Percentiles rank a stretch among this genome's conserved stretches.
Evolutionary conservation across 1,139 yeast species (phyloP).

Genomic region (Arxiozyma slooffiae): DNA sequence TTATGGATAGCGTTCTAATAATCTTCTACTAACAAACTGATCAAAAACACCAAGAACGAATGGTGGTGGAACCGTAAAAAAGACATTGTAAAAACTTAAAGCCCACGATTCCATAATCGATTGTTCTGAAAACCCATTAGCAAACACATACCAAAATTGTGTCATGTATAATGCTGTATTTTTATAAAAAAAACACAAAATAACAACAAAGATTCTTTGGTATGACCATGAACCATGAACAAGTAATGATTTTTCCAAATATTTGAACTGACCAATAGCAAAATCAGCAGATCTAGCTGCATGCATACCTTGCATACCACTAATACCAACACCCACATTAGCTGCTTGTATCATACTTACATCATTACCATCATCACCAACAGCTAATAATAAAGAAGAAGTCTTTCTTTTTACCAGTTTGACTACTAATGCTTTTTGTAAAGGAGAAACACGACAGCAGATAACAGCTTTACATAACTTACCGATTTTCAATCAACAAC

Average conservation of each 20-base stretch:
- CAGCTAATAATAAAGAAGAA: constrained; percentile 72
- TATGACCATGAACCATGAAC: constrained; percentile 99
- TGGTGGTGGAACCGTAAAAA: constrained; percentile 92
- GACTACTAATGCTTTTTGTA: constrained; percentile 93
- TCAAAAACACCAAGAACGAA: constrained; percentile 94
- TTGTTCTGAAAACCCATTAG: constrained; percentile 89
- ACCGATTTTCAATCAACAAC: constrained; percentile 68
- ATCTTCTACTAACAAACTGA: constrained; percentile 85
- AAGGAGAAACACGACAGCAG: constrained; percentile 95
- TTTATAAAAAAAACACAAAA: constrained; percentile 88
- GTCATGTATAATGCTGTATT: constrained; percentile 93
- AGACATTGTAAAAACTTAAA: constrained; percentile 87
- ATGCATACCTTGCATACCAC: constrained; percentile 99
- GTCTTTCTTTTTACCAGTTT: constrained; percentile 78
- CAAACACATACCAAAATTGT: constrained; percentile 94
- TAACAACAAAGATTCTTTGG: constrained; percentile 85
- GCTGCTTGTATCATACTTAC: constrained; percentile 99
- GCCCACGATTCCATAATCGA: constrained; percentile 98
- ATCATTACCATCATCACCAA: constrained; percentile 98
- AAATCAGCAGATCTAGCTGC: constrained; percentile 98
- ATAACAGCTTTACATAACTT: constrained; percentile 87
- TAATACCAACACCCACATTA: constrained; percentile 95
- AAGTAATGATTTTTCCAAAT: constrained; percentile 64
- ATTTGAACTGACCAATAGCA: constrained; percentile 92
- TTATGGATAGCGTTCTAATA: constrained; percentile 86